Evolutionary conservation across 1,284 basidiomycete species (phyloP), one percentile per base, ranked within the genome.

Genomic region (Ceratobasidium sp.): DNA sequence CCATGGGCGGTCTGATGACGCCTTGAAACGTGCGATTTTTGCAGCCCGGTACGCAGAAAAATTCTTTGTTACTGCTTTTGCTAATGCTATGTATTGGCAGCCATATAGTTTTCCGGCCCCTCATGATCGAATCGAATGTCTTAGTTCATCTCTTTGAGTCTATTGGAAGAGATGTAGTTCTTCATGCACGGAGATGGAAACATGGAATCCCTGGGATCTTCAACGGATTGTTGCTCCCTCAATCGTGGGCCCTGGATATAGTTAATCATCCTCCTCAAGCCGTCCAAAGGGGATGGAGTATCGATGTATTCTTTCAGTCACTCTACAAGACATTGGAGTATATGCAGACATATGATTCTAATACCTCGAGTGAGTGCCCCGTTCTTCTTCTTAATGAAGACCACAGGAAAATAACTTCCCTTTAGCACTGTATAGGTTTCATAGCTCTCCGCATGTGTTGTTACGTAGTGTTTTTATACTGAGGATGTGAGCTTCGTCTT

Each of bases 151-250:
- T 77, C 0, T 44, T 77, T 1, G 75, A 77, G 40, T 68, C 66
- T 26, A 61, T 77, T 39, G 75, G 66, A 15, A 55, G 75, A 20
- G 75, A 77, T 23, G 46, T 77, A 3, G 69, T 77, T 51, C 53
- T 69, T 15, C 64, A 69, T 44, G 7, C 13, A 1, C 64, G 66
- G 7, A 4, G 51, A 12, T 69, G 53, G 42, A n/a, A 39, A 9
- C 53, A 15, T 13, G 75, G 42, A 4, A 23, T n/a, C n/a, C 3
- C 33, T 20, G 68, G 53, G 12, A 20, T 77, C n/a, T 69, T 69
- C n/a, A 55, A 69, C 44, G 64, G 42, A 12, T 7, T 77, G 39
- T 20, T 69, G 6, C 40, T 77, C 18, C 75, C 75, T 6, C 66
- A 61, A 23, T 69, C 66, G 1, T 77, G 75, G 75, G 66, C 66